Evolutionary conservation across 768 basidiomycete species (phyloP).

Genomic region (Cystofilobasidium bisporidii): DNA sequence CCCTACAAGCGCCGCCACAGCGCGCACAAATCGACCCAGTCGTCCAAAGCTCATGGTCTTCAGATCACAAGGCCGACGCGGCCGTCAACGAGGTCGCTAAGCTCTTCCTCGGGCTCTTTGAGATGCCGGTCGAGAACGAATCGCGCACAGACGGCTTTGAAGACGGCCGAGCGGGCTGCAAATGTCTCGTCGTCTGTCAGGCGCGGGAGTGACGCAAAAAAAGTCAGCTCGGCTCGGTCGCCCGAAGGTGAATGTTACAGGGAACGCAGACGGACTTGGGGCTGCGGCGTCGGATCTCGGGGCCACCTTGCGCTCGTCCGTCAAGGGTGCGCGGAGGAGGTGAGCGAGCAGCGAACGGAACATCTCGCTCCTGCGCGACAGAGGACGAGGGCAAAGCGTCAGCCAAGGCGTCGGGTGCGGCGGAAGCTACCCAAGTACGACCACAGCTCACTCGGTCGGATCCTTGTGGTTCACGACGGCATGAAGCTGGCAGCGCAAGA

Average conservation of each 20-base stretch:
- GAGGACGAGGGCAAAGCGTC: background rate
- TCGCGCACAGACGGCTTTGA: background rate
- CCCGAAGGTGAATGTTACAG: too few species aligned
- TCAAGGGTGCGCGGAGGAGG: background rate
- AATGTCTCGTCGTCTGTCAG: background rate
- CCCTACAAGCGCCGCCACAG: background rate
- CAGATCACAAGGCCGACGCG: background rate
- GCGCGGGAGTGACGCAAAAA: background rate
- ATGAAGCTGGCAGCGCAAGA: constrained; percentile 8
- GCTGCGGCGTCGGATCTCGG: background rate
- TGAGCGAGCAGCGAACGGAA: constrained; percentile 18
- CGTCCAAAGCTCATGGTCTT: background rate
- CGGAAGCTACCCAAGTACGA: background rate
- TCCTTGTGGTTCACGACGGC: constrained; percentile 15
- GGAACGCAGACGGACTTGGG: background rate
- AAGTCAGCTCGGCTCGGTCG: too few species aligned
- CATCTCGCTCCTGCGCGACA: constrained; percentile 17
- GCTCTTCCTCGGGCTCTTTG: constrained; percentile 19
- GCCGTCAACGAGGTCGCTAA: constrained; percentile 11
- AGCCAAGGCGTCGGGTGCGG: background rate
- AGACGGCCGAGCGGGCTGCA: constrained; percentile 10
- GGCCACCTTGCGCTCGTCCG: background rate
- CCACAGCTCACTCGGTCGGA: constrained; percentile 14
- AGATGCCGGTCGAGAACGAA: constrained; percentile 7
- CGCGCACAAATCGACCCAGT: too few species aligned